Base-by-base conservation (phyloP, 768 basidiomycete genomes). In the Lactifluus rugatus region DNA sequence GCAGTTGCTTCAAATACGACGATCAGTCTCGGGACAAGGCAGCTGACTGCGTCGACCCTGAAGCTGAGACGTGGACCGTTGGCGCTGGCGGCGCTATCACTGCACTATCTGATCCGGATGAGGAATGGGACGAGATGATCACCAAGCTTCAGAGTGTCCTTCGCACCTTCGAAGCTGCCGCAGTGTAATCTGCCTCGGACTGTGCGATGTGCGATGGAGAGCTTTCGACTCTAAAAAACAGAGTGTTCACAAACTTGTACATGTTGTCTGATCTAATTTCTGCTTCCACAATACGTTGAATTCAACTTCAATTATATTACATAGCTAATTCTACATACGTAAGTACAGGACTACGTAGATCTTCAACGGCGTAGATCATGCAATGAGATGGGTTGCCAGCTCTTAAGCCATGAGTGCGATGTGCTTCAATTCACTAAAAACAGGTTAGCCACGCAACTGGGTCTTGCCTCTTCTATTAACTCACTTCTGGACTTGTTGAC, bases 71-170 rank as follows among this genome's bases (percentile, higher is more conserved):
- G 41, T 91, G 89, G 89, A 72, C 75, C 2, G 76, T 95, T 32
- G 94, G 93, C 19, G 92, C 93, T 19, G 94, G 94, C n/a, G 94
- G 94, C 36, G 94, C 93, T 10, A 96, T 98, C 64, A 97, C 94
- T 21, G 93, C 92, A 14, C 76, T 97, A 39, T 94, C 93, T 5
- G 82, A 93, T 59, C 78, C 86, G 5, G 80, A 84, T 46, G 83
- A 78, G 6, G 94, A 97, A 69, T 96, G 93, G 93, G 93, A 95
- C 7, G 94, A 97, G 69, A 95, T 97, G 80, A 65, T 82, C 19
- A 76, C 83, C n/a, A 97, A 98, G 69, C 78, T 94, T 26, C 78
- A 84, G 60, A 89, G 87, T 64, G 87, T 88, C 47, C 72, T 90
- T 50, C 75, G 79, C 45, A 78, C 81, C 23, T 90, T 90, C 62